phyloP scores from a whole-genome alignment of 1,284 basidiomycete genomes.

The Cutaneotrichosporon sp. region DNA sequence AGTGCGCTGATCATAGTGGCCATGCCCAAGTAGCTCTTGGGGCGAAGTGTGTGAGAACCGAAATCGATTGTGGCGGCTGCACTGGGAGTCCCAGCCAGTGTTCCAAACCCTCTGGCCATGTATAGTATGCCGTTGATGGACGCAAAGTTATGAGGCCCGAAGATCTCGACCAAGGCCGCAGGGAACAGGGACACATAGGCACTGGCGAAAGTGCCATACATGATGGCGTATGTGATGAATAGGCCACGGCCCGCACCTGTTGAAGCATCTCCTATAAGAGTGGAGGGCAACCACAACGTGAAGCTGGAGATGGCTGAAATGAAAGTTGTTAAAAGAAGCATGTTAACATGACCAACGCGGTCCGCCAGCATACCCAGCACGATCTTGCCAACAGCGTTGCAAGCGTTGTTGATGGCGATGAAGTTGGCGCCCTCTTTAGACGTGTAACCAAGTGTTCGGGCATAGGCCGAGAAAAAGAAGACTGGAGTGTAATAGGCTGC shows the following conservation, averaged over 20 bases:
- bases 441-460: constrained; percentile 22
- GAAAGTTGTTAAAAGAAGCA: constrained; percentile 33
- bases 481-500: constrained; percentile 35
- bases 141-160: constrained; percentile 33
- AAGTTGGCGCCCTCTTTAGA: constrained; percentile 25
- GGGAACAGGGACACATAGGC: constrained; percentile 37
- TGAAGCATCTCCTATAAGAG: constrained; percentile 2
- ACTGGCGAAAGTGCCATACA: constrained; percentile 26
- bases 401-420: constrained; percentile 32
- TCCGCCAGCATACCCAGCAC: constrained; percentile 40
- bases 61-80: constrained; percentile 13
- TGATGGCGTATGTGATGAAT: constrained; percentile 28
- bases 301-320: constrained; percentile 31
- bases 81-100: constrained; percentile 29
- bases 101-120: constrained; percentile 27
- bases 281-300: constrained; percentile 30
- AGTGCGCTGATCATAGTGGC: constrained; percentile 15
- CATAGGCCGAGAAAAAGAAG: constrained; percentile 36
- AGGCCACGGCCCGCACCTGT: constrained; percentile 18
- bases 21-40: constrained; percentile 12
- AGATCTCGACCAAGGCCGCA: constrained; percentile 30
- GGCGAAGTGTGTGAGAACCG: neutral
- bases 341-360: constrained; percentile 40
- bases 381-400: constrained; percentile 40
- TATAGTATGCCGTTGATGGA: constrained; percentile 33